Evolutionary conservation across 2,329 filamentous ascomycete species (phyloP).

Genomic region (Clonostachys rhizophaga): DNA sequence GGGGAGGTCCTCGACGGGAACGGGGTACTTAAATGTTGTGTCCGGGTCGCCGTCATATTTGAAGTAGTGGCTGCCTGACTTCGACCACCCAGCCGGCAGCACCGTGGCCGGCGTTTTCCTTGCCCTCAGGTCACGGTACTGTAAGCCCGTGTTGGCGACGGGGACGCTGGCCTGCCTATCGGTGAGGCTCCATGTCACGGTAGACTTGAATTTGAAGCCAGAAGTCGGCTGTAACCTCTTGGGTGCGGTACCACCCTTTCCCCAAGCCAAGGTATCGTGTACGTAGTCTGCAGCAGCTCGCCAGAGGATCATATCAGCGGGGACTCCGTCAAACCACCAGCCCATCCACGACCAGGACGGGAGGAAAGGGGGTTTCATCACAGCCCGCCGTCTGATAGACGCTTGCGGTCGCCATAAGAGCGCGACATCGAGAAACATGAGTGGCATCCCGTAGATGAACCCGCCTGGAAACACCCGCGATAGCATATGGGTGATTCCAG

Average conservation of each 20-base stretch:
- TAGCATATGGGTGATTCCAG: constrained; percentile 34
- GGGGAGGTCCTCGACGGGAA: constrained; percentile 28
- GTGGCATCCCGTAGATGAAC: constrained; percentile 39
- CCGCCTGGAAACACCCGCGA: constrained; percentile 33
- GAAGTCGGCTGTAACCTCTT: constrained; percentile 29
- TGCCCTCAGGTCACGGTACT: constrained; percentile 29
- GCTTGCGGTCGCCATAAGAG: constrained; percentile 38
- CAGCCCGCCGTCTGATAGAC: constrained; percentile 30
- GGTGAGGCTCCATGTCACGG: constrained; percentile 31
- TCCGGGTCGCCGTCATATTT: constrained; percentile 31
- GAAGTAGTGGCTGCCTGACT: constrained; percentile 23
- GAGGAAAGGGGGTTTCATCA: constrained; percentile 27
- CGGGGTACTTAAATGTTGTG: constrained; percentile 34
- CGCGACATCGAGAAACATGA: constrained; percentile 38
- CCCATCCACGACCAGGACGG: constrained; percentile 44
- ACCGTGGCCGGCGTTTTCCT: constrained; percentile 18
- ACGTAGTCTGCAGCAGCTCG: constrained; percentile 36
- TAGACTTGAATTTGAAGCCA: constrained; percentile 29
- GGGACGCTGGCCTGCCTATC: constrained; percentile 26
- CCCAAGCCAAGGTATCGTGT: constrained; percentile 2
- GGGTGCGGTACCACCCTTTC: neutral
- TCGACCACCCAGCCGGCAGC: constrained; percentile 32
- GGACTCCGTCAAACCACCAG: constrained; percentile 39
- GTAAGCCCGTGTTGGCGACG: constrained; percentile 28
- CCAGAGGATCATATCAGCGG: constrained; percentile 35